Percentiles rank a stretch among this genome's conserved stretches.
Conservation (phyloP, 2,329 filamentous ascomycete species). For the Fusarium protoensiforme region DNA sequence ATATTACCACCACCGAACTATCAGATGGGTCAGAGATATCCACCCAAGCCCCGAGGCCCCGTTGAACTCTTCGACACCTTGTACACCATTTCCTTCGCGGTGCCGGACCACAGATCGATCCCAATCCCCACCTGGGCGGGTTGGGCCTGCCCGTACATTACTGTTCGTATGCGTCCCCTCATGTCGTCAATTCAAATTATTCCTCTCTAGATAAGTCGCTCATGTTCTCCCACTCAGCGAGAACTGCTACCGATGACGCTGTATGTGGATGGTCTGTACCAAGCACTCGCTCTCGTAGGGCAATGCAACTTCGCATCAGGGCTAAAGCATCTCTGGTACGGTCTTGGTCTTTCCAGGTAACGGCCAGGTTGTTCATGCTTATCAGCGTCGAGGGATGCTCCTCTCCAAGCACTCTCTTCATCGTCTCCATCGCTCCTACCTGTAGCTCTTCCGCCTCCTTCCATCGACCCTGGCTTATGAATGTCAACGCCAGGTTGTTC, state of each 20-base stretch:
- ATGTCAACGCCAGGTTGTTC: neutral
- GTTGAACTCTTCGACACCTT: no score
- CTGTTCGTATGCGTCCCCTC: no score
- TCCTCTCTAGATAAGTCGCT: conserved; percentile 1
- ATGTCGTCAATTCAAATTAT: neutral
- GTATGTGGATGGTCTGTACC: neutral
- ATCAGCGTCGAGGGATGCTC: neutral
- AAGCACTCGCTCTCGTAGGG: neutral
- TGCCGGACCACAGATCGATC: no score
- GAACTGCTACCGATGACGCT: neutral
- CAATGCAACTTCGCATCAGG: neutral
- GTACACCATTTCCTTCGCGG: no score
- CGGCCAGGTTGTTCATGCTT: neutral
- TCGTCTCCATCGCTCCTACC: neutral
- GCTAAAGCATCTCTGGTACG: conserved; percentile 3
- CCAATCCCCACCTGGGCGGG: no score
- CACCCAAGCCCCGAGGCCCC: neutral
- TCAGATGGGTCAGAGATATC: neutral
- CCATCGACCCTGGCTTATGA: neutral
- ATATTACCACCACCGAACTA: neutral
- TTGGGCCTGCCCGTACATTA: no score
- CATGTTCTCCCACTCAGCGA: neutral
- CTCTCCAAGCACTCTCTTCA: neutral
- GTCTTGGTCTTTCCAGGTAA: neutral
- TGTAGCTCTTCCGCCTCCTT: neutral